These are phyloP conservation scores for Xylaria hypoxylon DNA, from an alignment of 2,329 filamentous ascomycete species.

Conservation along the genomic window DNA sequence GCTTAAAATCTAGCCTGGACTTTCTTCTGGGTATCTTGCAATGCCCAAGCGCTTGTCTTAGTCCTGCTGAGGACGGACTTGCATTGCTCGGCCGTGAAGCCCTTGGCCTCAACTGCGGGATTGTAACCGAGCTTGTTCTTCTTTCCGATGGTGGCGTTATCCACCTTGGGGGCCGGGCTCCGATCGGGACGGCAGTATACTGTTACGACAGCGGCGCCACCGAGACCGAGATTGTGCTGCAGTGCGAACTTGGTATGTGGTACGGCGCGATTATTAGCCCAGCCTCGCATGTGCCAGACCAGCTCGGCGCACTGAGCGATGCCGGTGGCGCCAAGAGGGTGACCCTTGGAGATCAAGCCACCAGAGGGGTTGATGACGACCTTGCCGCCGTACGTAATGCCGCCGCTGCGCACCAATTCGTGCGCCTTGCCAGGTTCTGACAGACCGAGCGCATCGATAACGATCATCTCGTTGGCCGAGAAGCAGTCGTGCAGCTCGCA, in stretches of 20 bases:
- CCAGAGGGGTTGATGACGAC: conserved; percentile 93
- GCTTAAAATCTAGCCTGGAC: conserved; percentile 75
- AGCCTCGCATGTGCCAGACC: conserved; percentile 93
- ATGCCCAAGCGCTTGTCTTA: conserved; percentile 75
- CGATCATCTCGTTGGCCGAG: conserved; percentile 92
- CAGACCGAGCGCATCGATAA: conserved; percentile 87
- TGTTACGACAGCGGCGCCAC: conserved; percentile 89
- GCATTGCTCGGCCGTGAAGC: conserved; percentile 84
- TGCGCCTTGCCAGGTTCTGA: conserved; percentile 85
- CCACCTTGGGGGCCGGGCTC: conserved; percentile 68
- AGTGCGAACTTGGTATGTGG: conserved; percentile 77
- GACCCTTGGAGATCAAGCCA: conserved; percentile 94
- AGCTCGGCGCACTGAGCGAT: conserved; percentile 95
- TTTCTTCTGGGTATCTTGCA: conserved; percentile 79
- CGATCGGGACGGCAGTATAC: conserved; percentile 90
- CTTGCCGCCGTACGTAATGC: conserved; percentile 89
- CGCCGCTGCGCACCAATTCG: conserved; percentile 85
- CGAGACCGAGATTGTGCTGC: conserved; percentile 93
- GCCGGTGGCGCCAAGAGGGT: conserved; percentile 93
- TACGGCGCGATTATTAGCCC: conserved; percentile 89
- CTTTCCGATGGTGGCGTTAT: conserved; percentile 73
- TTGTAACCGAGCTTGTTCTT: conserved; percentile 85
- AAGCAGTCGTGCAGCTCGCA: conserved; percentile 98
- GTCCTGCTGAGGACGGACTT: conserved; percentile 76
- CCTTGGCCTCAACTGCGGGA: conserved; percentile 88